Percentiles rank a stretch among this genome's conserved stretches.
Conservation (phyloP, 1,284 basidiomycete genomes). For the Rhodotorula sp. region DNA sequence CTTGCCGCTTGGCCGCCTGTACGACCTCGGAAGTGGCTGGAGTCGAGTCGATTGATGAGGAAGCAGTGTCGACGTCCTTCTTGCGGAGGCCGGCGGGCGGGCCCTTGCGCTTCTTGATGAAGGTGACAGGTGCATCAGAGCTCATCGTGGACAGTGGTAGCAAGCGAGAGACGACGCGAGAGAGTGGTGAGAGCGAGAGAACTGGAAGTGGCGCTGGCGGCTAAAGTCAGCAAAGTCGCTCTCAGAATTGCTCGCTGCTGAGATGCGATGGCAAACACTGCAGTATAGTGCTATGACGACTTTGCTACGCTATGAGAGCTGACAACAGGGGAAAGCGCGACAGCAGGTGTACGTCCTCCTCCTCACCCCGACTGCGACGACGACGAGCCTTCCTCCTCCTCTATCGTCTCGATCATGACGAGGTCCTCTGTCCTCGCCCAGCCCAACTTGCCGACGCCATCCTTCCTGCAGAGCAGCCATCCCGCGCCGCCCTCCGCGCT, state of each 20-base stretch:
- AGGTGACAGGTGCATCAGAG: slow-evolving; percentile 30
- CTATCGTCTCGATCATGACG: slow-evolving; percentile 30
- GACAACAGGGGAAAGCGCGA: no score
- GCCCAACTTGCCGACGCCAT: slow-evolving; percentile 19
- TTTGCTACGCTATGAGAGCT: no score
- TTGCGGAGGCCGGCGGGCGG: slow-evolving; percentile 32
- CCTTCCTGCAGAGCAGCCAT: slow-evolving; percentile 32
- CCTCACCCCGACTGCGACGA: background rate
- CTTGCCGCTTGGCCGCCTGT: slow-evolving; percentile 16
- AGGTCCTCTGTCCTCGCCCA: slow-evolving; percentile 38
- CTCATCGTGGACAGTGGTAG: background rate
- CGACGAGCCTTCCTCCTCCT: background rate
- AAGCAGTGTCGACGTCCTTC: slow-evolving; percentile 11
- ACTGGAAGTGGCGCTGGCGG: no score
- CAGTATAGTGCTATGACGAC: no score
- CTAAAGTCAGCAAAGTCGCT: background rate
- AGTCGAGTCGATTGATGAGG: background rate
- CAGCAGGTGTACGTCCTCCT: no score
- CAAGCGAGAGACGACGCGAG: background rate
- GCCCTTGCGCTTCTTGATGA: slow-evolving; percentile 39
- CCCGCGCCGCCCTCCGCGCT: slow-evolving; percentile 35
- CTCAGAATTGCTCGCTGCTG: no score
- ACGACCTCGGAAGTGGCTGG: slow-evolving; percentile 31
- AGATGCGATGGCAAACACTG: no score
- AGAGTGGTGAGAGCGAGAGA: background rate